Base-by-base conservation (phyloP, 2,329 filamentous ascomycete species). In the Ophiostoma himal-ulmi region DNA sequence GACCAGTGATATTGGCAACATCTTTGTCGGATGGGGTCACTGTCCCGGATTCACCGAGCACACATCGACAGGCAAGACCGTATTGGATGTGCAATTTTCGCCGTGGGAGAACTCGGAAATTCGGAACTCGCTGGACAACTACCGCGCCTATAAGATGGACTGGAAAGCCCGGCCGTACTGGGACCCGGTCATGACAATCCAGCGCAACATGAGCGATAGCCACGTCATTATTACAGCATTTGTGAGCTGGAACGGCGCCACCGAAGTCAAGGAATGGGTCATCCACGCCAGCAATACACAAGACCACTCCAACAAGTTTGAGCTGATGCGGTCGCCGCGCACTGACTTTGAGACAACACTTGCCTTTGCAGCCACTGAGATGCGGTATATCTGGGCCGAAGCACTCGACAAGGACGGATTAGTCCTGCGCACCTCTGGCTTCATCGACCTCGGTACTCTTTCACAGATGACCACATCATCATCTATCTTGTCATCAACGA, bases 21-120 rank as follows among this genome's bases (percentile, higher is more conserved):
- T 82, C 6, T 78, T 88, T 65, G 82, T 88, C 44, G 84, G 84
- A 71, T 89, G 86, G 85, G 86, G 86, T 3, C 81, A 80, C 0
- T 80, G 81, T 13, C 82, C 82, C 0, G 81, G 81, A 1, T 75
- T 83, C 37, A 84, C 82, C 2, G 83, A 83, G 72, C 81, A 84
- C 74, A 79, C 79, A 0, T 73, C 78, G 2, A 80, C 83, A 10
- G 85, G 85, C 14, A 77, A 81, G 11, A 75, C 83, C 1, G 78
- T 88, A n/a, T 85, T 86, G 78, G 83, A 87, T 71, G 80, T 79
- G 6, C 83, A 84, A 75, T 70, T 72, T 37, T 70, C 68, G n/a
- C 71, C 71, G 11, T 72, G 71, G 71, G 65, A 57, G 3, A 68
- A 41, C 22, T 34, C 37, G 5, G 4, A 54, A 11, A 65, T 71